phyloP scores from a whole-genome alignment of 2,329 filamentous ascomycete species.

The Sporothrix inflata region DNA sequence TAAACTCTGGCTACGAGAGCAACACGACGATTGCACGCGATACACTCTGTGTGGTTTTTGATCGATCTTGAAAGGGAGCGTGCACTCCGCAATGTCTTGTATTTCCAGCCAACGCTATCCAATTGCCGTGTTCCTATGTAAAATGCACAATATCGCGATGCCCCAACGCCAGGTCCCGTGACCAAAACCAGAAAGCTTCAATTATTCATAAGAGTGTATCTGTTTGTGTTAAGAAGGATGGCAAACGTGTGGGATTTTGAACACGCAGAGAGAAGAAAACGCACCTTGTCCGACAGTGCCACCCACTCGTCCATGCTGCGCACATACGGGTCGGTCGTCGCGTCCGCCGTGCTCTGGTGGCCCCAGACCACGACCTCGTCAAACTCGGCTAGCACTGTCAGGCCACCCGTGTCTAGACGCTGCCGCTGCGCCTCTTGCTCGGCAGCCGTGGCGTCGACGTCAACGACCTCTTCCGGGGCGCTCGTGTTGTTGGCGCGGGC shows the following conservation, averaged over 20 bases:
- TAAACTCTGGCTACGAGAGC: background rate
- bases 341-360: slow-evolving; percentile 69
- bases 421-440: slow-evolving; percentile 39
- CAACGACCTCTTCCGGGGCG: slow-evolving; percentile 35
- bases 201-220: slow-evolving; percentile 27
- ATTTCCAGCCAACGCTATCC: slow-evolving; percentile 7
- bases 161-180: slow-evolving; percentile 22
- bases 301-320: slow-evolving; percentile 83
- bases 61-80: background rate
- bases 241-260: background rate
- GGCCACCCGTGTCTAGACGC: slow-evolving; percentile 54
- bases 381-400: slow-evolving; percentile 70
- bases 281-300: slow-evolving; percentile 60
- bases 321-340: slow-evolving; percentile 68
- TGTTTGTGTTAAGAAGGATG: background rate
- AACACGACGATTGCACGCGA: background rate
- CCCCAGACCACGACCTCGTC: slow-evolving; percentile 81
- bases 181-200: background rate
- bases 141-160: background rate
- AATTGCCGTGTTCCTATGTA: slow-evolving; percentile 1
- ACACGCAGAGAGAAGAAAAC: background rate
- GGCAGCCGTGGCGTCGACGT: slow-evolving; percentile 48
- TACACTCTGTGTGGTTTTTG: background rate
- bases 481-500: slow-evolving; percentile 28
- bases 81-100: background rate